Base-by-base conservation (phyloP, 2,329 filamentous ascomycete genomes). In the Pleurostoma richardsiae region DNA sequence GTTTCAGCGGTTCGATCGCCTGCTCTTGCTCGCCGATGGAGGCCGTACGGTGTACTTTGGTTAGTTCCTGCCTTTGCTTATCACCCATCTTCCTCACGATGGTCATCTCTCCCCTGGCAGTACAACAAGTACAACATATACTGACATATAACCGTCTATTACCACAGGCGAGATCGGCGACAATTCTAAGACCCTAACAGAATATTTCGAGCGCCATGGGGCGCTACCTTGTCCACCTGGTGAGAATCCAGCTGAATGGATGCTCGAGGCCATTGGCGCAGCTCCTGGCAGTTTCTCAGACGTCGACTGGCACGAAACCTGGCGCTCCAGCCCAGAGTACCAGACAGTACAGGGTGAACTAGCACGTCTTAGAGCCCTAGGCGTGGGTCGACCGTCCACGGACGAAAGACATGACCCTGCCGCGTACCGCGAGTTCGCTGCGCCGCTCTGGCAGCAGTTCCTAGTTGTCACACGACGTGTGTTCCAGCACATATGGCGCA, bases 401-500 rank as follows among this genome's bases (percentile, higher is more conserved):
- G 46, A 40, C 11, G 45, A 46, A 26, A 43, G 38, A 19, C 26
- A 30, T 39, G 40, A 38, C 54, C 68, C 73, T 43, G 65, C 72
- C 49, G 69, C 71, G 54, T 78, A 73, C 59, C 72, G 76, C 29
- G 84, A 88, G 63, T 90, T 88, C 51, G 86, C 87, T 1, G 84
- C 83, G 27, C 79, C 85, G 0, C 85, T 89, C 56, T 53, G 45
- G 2, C 56, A 67, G 4, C 87, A 91, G 56, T 63, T 88, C 6
- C 69, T 66, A 39, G 72, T 82, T 49, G 82, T 84, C 36, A 76
- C 77, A 7, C 59, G 72, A 39, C 83, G 86, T 50, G 81, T 88
- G 10, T 89, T 88, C 64, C 74, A 86, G 57, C 86, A 90, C 61
- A 88, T 88, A 70, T 91, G 87, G 86, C 79, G 87, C 44, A 87